Conservation (phyloP, 345 rosid species). For the Corchorus capsularis region DNA sequence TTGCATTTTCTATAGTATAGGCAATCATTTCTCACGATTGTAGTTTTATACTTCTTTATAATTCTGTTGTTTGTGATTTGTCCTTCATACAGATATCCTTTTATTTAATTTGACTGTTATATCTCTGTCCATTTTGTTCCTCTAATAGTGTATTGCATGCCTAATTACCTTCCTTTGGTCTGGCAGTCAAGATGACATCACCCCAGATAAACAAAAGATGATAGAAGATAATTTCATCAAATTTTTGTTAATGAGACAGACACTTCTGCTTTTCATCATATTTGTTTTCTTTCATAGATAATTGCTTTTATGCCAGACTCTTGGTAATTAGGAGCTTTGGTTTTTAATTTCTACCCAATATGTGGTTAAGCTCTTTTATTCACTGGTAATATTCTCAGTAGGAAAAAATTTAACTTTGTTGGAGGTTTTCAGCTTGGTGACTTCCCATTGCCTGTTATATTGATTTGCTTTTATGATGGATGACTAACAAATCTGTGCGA, state of each 20-base stretch:
- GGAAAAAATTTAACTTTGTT: not conserved
- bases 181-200: not conserved
- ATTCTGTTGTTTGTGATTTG: not conserved
- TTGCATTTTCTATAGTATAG: not conserved
- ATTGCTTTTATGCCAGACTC: not conserved
- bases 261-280: slow-evolving; percentile 1
- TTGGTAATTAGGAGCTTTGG: not conserved
- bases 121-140: not conserved
- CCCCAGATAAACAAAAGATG: not conserved
- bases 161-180: not conserved
- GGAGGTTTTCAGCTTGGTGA: not conserved
- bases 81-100: not conserved
- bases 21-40: not conserved
- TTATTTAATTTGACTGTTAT: not conserved
- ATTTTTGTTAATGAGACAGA: not conserved
- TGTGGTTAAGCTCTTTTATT: not conserved
- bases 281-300: not conserved
- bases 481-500: not conserved
- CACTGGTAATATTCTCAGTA: not conserved
- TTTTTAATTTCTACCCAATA: not conserved
- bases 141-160: not conserved
- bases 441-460: not conserved
- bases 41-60: not conserved
- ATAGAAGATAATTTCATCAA: not conserved
- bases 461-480: not conserved